Conservation (phyloP, 345 rosid species). For the Salix viminalis region DNA sequence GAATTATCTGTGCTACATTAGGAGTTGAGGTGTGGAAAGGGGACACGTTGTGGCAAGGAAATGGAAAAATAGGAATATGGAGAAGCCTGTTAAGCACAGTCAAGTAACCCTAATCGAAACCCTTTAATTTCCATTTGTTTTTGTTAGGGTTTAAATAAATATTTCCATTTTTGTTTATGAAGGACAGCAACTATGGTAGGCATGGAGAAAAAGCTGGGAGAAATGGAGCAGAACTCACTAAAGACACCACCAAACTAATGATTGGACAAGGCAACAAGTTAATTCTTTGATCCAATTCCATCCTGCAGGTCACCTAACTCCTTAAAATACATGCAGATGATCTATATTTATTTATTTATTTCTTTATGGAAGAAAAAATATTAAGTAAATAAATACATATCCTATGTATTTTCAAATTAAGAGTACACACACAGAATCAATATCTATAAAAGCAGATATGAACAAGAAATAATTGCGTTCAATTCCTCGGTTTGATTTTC, state of each 20-base stretch:
- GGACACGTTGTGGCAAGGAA: not conserved
- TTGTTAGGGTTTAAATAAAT: not conserved
- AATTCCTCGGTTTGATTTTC: too few relatives aligned
- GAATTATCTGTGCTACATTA: not conserved
- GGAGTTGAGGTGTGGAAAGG: not conserved
- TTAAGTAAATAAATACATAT: not conserved
- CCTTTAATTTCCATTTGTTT: not conserved
- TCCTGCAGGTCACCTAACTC: constrained; percentile 3
- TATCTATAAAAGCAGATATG: too few relatives aligned
- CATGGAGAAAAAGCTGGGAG: constrained; percentile 21
- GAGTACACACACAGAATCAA: too few relatives aligned
- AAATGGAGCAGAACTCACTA: not conserved
- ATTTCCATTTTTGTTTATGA: not conserved
- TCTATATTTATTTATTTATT: too few relatives aligned
- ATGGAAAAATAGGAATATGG: not conserved
- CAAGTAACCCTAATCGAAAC: not conserved
- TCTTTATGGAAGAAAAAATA: not conserved
- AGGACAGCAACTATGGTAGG: constrained; percentile 33
- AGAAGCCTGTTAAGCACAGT: not conserved
- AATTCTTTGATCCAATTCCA: constrained; percentile 12
- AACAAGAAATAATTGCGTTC: too few relatives aligned
- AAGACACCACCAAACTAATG: constrained; percentile 39
- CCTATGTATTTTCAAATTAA: not conserved
- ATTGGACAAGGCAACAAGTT: constrained; percentile 32
- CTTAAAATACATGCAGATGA: not conserved